Base-by-base conservation (phyloP, 1,139 yeast genomes). In the Debaryomyces sp. region DNA sequence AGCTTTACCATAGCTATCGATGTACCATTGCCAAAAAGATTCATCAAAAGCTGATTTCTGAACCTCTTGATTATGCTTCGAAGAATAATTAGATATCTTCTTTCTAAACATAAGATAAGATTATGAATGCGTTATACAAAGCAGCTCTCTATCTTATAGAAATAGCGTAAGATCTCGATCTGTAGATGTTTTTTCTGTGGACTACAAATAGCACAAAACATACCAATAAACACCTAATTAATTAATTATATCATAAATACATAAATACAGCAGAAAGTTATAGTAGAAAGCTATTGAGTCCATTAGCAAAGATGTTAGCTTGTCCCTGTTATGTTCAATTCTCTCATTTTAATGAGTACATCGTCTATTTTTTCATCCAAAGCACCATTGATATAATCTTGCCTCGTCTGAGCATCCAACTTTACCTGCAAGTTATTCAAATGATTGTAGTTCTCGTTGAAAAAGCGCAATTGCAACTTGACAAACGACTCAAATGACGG, bases 401-500 rank as follows among this genome's bases (percentile, higher is more conserved):
- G 70, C 42, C 75, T 63, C 1, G 80, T 65, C 51, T 63, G 60
- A 2, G 77, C 70, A 60, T 80, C 84, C 48, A 80, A 61, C 48
- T 63, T 64, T 29, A 44, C 51, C 56, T 74, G 78, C 9, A 75
- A 58, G 13, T 53, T 53, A 51, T 68, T 66, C 47, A 80, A 63
- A 30, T 62, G 64, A n/a, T 58, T 48, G 53, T 66, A 72, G 50
- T 73, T 70, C 43, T 80, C 83, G 50, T 68, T 70, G 58, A 79
- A 81, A 50, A 75, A 75, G 36, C 80, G 69, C 44, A 78, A 64
- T 60, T 81, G 86, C 47, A 81, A 65, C 61, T 80, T 80, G 44
- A 81, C 77, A 62, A 81, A 81, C 47, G 82, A 73, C 60, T 81
- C 86, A 61, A 81, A 81, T 42, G 80, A 73, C 0, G 86, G 86